Evolutionary conservation across 257 asterid species (phyloP), one percentile per base, ranked within the genome.

Genomic region (Nicotiana paniculata): DNA sequence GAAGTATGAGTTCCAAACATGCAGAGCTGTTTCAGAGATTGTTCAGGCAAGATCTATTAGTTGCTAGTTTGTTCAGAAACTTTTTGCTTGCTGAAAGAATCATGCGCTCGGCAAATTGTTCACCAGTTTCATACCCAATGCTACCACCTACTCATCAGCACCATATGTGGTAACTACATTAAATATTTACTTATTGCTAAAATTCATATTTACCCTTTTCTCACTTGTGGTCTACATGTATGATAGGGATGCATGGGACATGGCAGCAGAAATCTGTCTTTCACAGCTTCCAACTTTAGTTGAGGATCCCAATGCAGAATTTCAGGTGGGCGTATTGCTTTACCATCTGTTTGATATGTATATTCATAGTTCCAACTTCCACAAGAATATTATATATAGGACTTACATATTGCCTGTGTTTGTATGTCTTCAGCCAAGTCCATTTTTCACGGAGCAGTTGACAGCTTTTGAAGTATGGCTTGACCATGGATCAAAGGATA

Each of bases 381-480:
- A 30, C 43, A 18, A 32, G 53, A 81, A 51, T 51, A 51, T 16
- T 9, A 54, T 39, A 68, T 24, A 51, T 26, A 54, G 48, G 15
- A 26, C 16, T 51, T 51, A 26, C 46, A 75, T 51, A 8, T 75
- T 51, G 13, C 26, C 70, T 12, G 78, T 61, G 80, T 85, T 81
- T 26, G 54, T 54, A 21, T 62, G 48, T 84, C 75, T 77, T 81
- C 97, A 96, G 99, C 98, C 98, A 16, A 96, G 99, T 86, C 97
- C 97, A 70, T 96, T 96, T 81, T 90, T 90, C 79, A 86, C 90
- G 43, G 94, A 91, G 87, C 92, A 89, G 91, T 88, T 96, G 90
- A 93, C 98, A 46, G 99, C 99, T 76, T 96, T 96, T 92, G 99
- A 96, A 87, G 97, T 96, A 78, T 96, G 99, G 99, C 98, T 96